Evolutionary conservation across 345 rosid species (phyloP), one percentile per base, ranked within the genome.

Genomic region (Capsella bursapastoris): DNA sequence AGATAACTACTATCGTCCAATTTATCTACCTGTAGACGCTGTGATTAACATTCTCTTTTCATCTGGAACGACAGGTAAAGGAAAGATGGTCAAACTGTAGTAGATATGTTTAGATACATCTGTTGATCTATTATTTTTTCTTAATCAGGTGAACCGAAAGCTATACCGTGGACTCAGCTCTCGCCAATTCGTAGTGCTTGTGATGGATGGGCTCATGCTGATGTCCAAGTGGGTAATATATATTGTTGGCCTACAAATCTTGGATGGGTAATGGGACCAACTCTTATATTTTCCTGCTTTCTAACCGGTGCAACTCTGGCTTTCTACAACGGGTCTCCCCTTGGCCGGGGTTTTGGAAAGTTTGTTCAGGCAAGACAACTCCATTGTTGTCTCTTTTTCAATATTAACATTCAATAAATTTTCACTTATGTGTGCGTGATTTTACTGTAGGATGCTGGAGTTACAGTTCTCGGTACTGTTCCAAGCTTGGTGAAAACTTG

Each of bases 201-300:
- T 70, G 98, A 94, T 60, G 81, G 66, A 44, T 91, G 93, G 95
- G 87, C 84, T 66, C 87, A 94, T 59, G 5, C 70, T 67, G 86
- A 90, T 83, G 34, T 85, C 41, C 78, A 62, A 77, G 86, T 76
- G 41, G 95, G 92, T 45, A 83, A 84, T 18, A 78, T 79, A 77
- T 78, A 78, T 81, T 94, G 96, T 82, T 94, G 95, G 95, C 96
- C 98, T 5, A 94, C 98, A 71, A 94, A 90, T 80, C 81, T 94
- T 68, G 98, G 96, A 53, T 91, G 98, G 98, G 97, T 91, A 47
- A 83, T 90, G 92, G 98, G 97, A 59, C 93, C 97, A 4, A 79
- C 85, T 78, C 12, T 83, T 57, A 77, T 91, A 6, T 88, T 88
- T 76, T 81, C 89, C 8, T 79, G 86, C 83, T 87, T 94, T 71